Evolutionary conservation across 331 rosid species (phyloP), one percentile per base, ranked within the genome.

Genomic region (Acacia pycnantha): DNA sequence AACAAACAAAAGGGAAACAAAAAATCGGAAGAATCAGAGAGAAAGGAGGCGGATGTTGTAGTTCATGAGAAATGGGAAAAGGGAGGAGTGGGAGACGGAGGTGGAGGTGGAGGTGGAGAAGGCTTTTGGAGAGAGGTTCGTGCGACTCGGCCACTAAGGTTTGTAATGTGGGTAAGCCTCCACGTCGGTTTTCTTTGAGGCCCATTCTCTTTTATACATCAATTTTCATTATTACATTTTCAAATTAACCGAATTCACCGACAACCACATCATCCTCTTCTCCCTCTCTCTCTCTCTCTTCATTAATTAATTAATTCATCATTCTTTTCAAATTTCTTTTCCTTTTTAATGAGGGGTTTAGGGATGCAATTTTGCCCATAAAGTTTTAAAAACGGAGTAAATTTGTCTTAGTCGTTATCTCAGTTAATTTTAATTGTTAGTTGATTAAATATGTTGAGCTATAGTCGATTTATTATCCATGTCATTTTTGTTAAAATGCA

Each of bases 151-250:
- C 87, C 87, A 74, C 92, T 78, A 46, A 84, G 83, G 68, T 82
- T 70, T 88, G 87, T 86, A 90, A 84, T 89, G 84, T 88, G 90
- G 82, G 81, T 73, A 66, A 54, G 50, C 84, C 68, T 90, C 90
- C 97, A 92, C 92, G 90, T 92, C 82, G 85, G 64, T 74, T 77
- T 79, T 78, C 83, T 84, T 74, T 47, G 69, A 68, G 83, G 68
- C 85, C 85, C 82, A 61, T 26, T 47, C 10, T 24, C 43, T 56
- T 75, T 48, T 33, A 54, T 56, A 72, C 43, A 5, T 70, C 35
- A 15, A 13, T 16, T 50, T 26, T 16, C 6, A 65, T 16, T 41
- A 26, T 67, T 31, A 51, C 43, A 77, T 48, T 59, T 58, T 66
- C 72, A 79, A n/a, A 79, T 33, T 65, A 73, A 26, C 40, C 59